phyloP scores from a whole-genome alignment of 202 grass and related monocot genomes.

The Eragrostis tef region DNA sequence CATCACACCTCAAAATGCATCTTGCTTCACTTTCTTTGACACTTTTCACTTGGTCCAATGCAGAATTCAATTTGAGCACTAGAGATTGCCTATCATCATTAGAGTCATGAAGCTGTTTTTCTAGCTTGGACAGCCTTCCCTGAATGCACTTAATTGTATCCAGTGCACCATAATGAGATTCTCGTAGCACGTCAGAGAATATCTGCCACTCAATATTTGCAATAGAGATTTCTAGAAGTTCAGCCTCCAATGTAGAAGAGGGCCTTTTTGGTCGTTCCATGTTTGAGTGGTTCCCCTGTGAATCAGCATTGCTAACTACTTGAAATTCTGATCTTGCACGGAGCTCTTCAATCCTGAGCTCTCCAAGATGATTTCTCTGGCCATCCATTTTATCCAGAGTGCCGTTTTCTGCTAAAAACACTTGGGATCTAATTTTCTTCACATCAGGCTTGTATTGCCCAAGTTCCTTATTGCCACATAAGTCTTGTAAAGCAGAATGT shows the following conservation, averaged over 20 bases:
- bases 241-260: slow-evolving; percentile 55
- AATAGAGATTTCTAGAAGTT: slow-evolving; percentile 64
- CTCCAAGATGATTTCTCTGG: slow-evolving; percentile 40
- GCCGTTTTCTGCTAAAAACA: slow-evolving; percentile 44
- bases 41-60: slow-evolving; percentile 67
- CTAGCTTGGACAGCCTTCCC: slow-evolving; percentile 60
- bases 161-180: slow-evolving; percentile 63
- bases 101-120: slow-evolving; percentile 66
- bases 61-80: slow-evolving; percentile 57
- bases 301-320: slow-evolving; percentile 48
- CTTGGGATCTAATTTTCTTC: slow-evolving; percentile 40
- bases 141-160: slow-evolving; percentile 63
- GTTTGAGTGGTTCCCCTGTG: slow-evolving; percentile 43
- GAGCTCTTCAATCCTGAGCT: slow-evolving; percentile 53
- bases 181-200: slow-evolving; percentile 78
- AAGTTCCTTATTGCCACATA: slow-evolving; percentile 48
- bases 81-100: slow-evolving; percentile 62
- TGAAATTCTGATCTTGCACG: slow-evolving; percentile 50
- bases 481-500: slow-evolving; percentile 34
- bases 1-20: slow-evolving; percentile 77
- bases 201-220: slow-evolving; percentile 67
- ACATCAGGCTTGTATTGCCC: slow-evolving; percentile 37
- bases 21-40: slow-evolving; percentile 67
- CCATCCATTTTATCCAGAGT: slow-evolving; percentile 44
- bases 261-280: slow-evolving; percentile 28